phyloP scores from a whole-genome alignment of 495 filamentous ascomycete genomes.

The Trichoderma orchidacearum region DNA sequence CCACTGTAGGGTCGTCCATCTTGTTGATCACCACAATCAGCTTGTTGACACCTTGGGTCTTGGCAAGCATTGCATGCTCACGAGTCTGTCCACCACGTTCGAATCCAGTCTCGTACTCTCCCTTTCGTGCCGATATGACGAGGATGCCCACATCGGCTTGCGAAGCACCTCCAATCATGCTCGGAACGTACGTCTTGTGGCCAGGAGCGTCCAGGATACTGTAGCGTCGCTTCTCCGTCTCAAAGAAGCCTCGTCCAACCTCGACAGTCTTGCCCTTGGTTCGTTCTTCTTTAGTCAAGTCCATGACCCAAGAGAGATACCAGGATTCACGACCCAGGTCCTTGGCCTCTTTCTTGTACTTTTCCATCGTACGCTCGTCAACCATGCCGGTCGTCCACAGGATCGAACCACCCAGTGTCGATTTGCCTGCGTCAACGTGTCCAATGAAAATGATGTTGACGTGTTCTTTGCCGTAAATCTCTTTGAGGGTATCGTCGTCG shows the following conservation, averaged over 20 bases:
- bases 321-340: conserved; percentile 92
- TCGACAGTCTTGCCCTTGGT: conserved; percentile 98
- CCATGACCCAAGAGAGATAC: conserved; percentile 96
- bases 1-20: conserved; percentile 94
- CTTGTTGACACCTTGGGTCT: conserved; percentile 96
- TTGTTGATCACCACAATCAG: conserved; percentile 92
- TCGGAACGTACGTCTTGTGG: conserved; percentile 91
- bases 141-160: conserved; percentile 94
- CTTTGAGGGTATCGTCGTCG: conserved; percentile 78
- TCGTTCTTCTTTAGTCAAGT: conserved; percentile 91
- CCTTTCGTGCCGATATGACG: conserved; percentile 93
- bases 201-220: conserved; percentile 92
- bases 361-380: conserved; percentile 94
- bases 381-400: conserved; percentile 95
- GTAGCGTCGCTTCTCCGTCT: conserved; percentile 78
- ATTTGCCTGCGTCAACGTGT: conserved; percentile 96
- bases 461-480: conserved; percentile 98
- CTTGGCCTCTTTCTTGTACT: conserved; percentile 93
- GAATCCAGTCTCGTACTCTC: conserved; percentile 99
- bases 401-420: conserved; percentile 84
- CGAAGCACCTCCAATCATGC: conserved; percentile 89
- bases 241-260: conserved; percentile 92
- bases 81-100: conserved; percentile 96
- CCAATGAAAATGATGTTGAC: conserved; percentile 98
- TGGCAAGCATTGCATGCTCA: conserved; percentile 92